Evolutionary conservation across 177 flowering plant genomes (phyloP), one percentile per base, ranked within the genome.

Genomic region (Vitis hybrid): DNA sequence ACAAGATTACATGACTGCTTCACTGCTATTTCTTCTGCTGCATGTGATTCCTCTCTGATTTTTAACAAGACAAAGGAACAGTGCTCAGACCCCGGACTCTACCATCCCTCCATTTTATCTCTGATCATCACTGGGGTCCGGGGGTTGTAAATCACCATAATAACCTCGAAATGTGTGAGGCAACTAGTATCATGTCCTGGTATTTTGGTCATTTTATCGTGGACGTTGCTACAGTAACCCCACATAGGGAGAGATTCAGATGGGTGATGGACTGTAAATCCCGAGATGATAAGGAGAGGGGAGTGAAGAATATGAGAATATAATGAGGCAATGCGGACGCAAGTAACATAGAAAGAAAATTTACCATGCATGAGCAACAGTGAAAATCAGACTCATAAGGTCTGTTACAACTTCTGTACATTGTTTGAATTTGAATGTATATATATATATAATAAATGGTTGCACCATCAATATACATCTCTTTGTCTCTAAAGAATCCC

Each of bases 401-500:
- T 17, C 59, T 54, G 60, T 66, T 27, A 55, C 49, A 55, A 27
- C 27, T n/a, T 54, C 69, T 66, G 69, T 66, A 66, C 69, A 65
- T 8, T 54, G 60, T 66, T 11, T 54, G 9, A 66, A 30, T 27
- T 15, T 66, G 21, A 15, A 66, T 54, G 57, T 12, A 30, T 8
- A 11, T 66, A 0, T n/a, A n/a, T 20, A 54, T 66, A 55, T 35
- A 27, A 15, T 27, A 3, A 54, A 51, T 51, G 57, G 1, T 66
- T 50, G 15, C 60, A 54, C 24, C 58, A 66, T 13, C 35, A 24
- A 14, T 49, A 66, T 54, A 52, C 13, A 49, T 2, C 17, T 8
- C 7, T 41, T 1, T 41, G 46, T 7, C 46, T 41, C 46, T 41
- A 41, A 41, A 41, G 46, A 41, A 41, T 41, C 46, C 6, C 46